phyloP scores from a whole-genome alignment of 305 asterid genomes.

The Lippia alba region DNA sequence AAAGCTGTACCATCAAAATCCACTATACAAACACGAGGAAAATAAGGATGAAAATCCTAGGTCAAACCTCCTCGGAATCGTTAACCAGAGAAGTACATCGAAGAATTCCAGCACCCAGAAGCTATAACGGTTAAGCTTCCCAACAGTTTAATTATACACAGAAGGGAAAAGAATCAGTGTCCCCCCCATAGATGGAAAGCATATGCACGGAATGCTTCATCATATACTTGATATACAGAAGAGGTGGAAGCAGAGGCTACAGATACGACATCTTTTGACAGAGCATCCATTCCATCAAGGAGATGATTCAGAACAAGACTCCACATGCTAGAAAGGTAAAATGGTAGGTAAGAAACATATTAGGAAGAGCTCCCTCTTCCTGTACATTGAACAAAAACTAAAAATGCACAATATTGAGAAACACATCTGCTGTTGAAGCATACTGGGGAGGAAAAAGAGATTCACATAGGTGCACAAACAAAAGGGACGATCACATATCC shows the following conservation, averaged over 20 bases:
- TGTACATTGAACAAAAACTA: neutral
- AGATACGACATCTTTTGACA: conserved; percentile 30
- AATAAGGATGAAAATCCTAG: conserved; percentile 2
- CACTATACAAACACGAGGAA: neutral
- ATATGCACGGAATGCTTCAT: conserved; percentile 21
- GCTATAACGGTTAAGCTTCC: conserved; percentile 33
- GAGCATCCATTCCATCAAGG: conserved; percentile 40
- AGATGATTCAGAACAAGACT: conserved; percentile 14
- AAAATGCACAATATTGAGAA: neutral
- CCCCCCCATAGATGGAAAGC: conserved; percentile 28
- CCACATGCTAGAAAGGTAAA: conserved; percentile 24
- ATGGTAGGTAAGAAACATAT: conserved; percentile 3
- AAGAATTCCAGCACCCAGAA: conserved; percentile 24
- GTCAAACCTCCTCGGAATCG: conserved; percentile 24
- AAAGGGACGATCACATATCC: neutral
- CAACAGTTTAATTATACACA: conserved; percentile 46
- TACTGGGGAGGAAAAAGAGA: too few relatives aligned
- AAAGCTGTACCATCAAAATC: conserved; percentile 21
- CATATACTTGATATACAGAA: neutral
- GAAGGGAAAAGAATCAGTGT: conserved; percentile 20
- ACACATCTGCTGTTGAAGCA: neutral
- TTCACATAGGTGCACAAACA: neutral
- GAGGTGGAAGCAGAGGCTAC: conserved; percentile 35
- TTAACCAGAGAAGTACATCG: conserved; percentile 4
- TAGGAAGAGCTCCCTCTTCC: neutral